Evolutionary conservation across 2,329 filamentous ascomycete species (phyloP).

Genomic region (Rhytidhysteron rufulum): DNA sequence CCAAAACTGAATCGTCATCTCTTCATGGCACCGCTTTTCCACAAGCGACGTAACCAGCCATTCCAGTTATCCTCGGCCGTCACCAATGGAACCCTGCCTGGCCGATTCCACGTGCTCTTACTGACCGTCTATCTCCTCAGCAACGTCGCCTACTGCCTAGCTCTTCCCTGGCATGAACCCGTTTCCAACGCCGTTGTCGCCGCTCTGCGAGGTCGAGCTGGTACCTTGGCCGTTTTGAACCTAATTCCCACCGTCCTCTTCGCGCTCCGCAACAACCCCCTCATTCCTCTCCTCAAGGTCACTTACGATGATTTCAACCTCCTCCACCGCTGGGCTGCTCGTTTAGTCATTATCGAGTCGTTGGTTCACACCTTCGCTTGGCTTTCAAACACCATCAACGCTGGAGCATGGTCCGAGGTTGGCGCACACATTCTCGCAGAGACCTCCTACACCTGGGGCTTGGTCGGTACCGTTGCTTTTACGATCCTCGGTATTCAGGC

Average conservation of each 20-base stretch:
- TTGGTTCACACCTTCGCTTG: constrained; percentile 69
- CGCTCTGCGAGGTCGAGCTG: constrained; percentile 80
- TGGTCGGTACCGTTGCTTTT: constrained; percentile 59
- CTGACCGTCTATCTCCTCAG: constrained; percentile 64
- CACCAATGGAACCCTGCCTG: constrained; percentile 73
- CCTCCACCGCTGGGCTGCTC: constrained; percentile 77
- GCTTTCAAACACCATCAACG: constrained; percentile 61
- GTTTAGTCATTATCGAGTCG: constrained; percentile 67
- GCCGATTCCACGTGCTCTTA: constrained; percentile 71
- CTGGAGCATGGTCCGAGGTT: constrained; percentile 60
- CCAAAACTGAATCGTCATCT: constrained; percentile 63
- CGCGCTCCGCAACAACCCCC: constrained; percentile 86
- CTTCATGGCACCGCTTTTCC: constrained; percentile 66
- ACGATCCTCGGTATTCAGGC: constrained; percentile 65
- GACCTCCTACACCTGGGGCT: constrained; percentile 63
- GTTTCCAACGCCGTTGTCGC: constrained; percentile 60
- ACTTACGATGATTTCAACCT: constrained; percentile 97
- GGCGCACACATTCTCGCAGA: constrained; percentile 52
- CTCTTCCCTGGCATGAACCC: constrained; percentile 56
- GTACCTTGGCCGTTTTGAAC: constrained; percentile 80
- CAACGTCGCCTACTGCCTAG: constrained; percentile 74
- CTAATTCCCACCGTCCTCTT: constrained; percentile 89
- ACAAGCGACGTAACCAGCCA: constrained; percentile 73
- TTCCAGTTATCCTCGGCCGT: constrained; percentile 65
- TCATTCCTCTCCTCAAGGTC: constrained; percentile 76